Percentiles rank a stretch among this genome's conserved stretches.
Evolutionary conservation across 140 eudicot species (phyloP).

Genomic region (Ambrosia hybrid): DNA sequence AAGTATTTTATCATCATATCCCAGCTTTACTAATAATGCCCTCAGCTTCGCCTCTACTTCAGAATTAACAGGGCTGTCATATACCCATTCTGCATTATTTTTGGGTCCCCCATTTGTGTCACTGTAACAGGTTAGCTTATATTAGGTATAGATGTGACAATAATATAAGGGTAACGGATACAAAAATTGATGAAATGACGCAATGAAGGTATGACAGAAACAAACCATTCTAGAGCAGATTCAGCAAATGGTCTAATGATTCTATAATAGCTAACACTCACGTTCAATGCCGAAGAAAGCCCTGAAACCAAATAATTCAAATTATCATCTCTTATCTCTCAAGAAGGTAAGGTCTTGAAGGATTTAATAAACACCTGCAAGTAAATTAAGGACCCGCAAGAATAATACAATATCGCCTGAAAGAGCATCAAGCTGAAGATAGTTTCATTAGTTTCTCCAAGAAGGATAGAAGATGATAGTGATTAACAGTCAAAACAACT

Average conservation of each 20-base stretch:
- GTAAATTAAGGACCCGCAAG: conserved; percentile 83
- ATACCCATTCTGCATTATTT: conserved; percentile 60
- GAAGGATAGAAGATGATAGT: conserved; percentile 10
- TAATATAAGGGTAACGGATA: background rate
- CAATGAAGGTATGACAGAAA: conserved; percentile 18
- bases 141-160: background rate
- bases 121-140: conserved; percentile 45
- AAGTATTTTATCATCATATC: conserved; percentile 72
- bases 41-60: conserved; percentile 74
- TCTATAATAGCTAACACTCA: conserved; percentile 64
- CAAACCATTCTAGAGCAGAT: conserved; percentile 79
- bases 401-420: conserved; percentile 92
- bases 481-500: background rate
- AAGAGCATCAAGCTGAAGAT: conserved; percentile 88
- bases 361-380: conserved; percentile 63
- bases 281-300: conserved; percentile 80
- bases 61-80: conserved; percentile 65
- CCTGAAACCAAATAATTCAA: conserved; percentile 47
- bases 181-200: background rate
- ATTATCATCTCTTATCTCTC: background rate
- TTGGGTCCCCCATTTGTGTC: conserved; percentile 54
- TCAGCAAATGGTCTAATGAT: conserved; percentile 98
- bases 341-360: conserved; percentile 11
- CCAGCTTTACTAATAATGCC: conserved; percentile 62
- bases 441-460: conserved; percentile 35